Conservation (phyloP, 306 rosid genomes). For the Acacia acuminata region DNA sequence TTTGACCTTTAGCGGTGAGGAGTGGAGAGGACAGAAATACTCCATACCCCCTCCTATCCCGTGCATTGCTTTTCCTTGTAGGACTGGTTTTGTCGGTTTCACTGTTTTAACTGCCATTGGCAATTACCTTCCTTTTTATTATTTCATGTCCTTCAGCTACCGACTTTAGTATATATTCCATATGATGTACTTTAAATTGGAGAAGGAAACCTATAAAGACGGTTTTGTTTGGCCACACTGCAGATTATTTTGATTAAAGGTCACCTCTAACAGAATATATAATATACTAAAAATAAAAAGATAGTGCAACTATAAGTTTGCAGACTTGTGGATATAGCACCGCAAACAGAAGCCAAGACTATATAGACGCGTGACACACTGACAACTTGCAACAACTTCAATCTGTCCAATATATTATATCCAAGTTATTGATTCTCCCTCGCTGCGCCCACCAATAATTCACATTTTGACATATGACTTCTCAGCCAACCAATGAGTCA, state of each 20-base stretch:
- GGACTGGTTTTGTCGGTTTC: conserved; percentile 26
- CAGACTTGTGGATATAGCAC: conserved; percentile 5
- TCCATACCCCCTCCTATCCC: conserved; percentile 47
- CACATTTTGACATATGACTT: too few relatives aligned
- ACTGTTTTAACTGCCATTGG: conserved; percentile 27
- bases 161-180: background rate
- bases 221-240: background rate
- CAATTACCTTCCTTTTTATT: background rate
- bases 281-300: too few relatives aligned
- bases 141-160: background rate
- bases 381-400: conserved; percentile 39
- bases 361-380: conserved; percentile 26
- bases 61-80: conserved; percentile 26
- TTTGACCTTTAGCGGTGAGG: background rate
- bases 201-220: background rate
- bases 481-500: too few relatives aligned
- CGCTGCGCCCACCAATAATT: too few relatives aligned
- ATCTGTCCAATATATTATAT: conserved; percentile 7
- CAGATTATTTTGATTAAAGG: background rate
- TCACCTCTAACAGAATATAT: background rate
- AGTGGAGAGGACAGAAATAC: conserved; percentile 51
- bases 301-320: background rate
- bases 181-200: background rate
- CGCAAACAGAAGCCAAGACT: conserved; percentile 27
- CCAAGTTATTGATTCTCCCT: background rate